Base-by-base conservation (phyloP, 495 filamentous ascomycete species). In the Tirmania nivea region DNA sequence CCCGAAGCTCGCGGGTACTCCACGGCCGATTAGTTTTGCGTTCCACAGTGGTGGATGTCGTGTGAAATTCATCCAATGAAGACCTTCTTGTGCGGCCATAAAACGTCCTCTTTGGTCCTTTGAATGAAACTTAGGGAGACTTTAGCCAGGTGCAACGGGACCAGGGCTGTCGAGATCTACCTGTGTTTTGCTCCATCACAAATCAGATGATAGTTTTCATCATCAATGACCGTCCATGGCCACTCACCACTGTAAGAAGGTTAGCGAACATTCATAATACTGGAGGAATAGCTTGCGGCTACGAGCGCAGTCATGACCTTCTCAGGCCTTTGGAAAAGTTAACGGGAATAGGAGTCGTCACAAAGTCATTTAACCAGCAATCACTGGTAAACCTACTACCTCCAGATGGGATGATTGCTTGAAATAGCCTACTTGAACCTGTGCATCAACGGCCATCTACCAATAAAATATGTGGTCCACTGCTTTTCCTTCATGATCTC, bases 371-470 rank as follows among this genome's bases (percentile, higher is more conserved):
- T 42, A n/a, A n/a, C 36, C 36, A n/a, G 36, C 36, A 10, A 42
- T n/a, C 9, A 42, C n/a, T n/a, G 36, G n/a, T 42, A 42, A 42
- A 10, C 36, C 36, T 10, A 42, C n/a, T 10, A 42, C 10, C 36
- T 42, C 36, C 10, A 42, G 36, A 42, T 10, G 10, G 36, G 36
- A 42, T 57, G 42, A 58, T 39, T 62, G 60, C n/a, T 59, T 62
- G 25, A 62, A 62, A 49, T 61, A 57, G 12, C 60, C 60, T 25
- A 52, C 21, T 52, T 56, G n/a, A 62, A 16, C 35, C 59, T 48
- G 35, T 61, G 50, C 59, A 62, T 62, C 14, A 52, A 52, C n/a
- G 56, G 59, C 56, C 59, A 55, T 47, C 56, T 61, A 9, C 60
- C 60, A 25, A 62, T 54, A 54, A 52, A 61, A 19, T 52, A 35